Base-by-base conservation (phyloP, 1,284 basidiomycete species). In the Cryptococcus hybrid region DNA sequence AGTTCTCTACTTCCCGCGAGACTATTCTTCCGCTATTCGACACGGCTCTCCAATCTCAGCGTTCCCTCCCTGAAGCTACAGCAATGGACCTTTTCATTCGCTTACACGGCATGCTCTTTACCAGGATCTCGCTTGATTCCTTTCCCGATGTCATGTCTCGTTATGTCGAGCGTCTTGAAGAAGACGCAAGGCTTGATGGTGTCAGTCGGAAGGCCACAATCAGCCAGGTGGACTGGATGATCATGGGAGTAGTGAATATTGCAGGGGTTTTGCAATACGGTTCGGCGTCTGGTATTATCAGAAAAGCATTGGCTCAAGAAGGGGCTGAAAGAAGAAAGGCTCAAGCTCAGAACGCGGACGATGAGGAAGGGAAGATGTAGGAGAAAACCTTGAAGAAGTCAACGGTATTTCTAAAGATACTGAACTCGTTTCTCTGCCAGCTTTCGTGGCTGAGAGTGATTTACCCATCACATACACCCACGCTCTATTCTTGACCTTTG, bases 71-170 rank as follows among this genome's bases (percentile, higher is more conserved):
- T 0, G 92, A 95, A 64, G 87, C 91, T 3, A 82, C 82, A 0
- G 85, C 86, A 0, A 79, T 87, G 3, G 92, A 95, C 47, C 83
- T 96, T 1, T 98, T 98, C 63, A 85, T 97, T 9, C 84, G 92
- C 40, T 80, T 98, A 1, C 95, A 98, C 63, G 94, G 94, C 34
- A 91, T 96, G 88, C 82, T 99, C 1, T 95, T 97, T 78, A 97
- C 94, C 8, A 88, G 89, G 62, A 90, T 96, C 62, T 85, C 95
- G 66, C 84, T 98, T 18, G 94, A 99, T 75, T 88, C 92, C 73
- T 98, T 98, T 70, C 80, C 84, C 44, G 81, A 86, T 0, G 87
- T 88, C 0, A 84, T 92, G 49, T 88, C 87, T 2, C 87, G 91
- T 36, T 90, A 96, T 72, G 82, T 92, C 59, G 90, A 94, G 74